Base-by-base conservation (phyloP, 2,329 filamentous ascomycete genomes). In the Aquanectria penicillioides region DNA sequence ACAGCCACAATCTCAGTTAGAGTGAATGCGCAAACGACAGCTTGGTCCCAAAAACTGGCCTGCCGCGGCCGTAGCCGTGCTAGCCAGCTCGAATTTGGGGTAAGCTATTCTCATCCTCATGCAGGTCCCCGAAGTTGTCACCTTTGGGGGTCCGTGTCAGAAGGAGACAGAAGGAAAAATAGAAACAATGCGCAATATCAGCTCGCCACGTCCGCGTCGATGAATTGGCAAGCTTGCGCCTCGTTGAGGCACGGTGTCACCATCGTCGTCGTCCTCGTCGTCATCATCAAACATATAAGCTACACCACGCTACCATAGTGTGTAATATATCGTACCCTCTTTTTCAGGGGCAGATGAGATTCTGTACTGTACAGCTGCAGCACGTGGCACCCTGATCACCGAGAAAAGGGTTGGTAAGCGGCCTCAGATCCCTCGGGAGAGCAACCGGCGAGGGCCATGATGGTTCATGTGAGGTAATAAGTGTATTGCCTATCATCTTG, bases 1-100 rank as follows among this genome's bases (percentile, higher is more conserved):
- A 57, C 40, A 57, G 47, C 54, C 54, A 52, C 54, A n/a, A 52
- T 46, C 54, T 57, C 41, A 34, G 33, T 33, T 52, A 52, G 34
- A 52, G 48, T 47, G 54, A n/a, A n/a, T n/a, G n/a, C n/a, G n/a
- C n/a, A n/a, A n/a, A n/a, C n/a, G 37, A 17, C 29, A 31, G 41
- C 40, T 33, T 34, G 41, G 55, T 58, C 55, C 41, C 55, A 52
- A 13, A 46, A 43, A 26, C 28, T 41, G 41, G 55, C 34, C 29
- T 41, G 48, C 55, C 47, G 41, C 26, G 25, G 46, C 22, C 34
- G 43, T 28, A 37, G 47, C 15, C 37, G 23, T 28, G 26, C 33
- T 36, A 41, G 34, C 22, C 34, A 36, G 22, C 41, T 38, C 50
- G 40, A 51, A 36, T 38, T 36, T 26, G 34, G 55, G 28, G 26